Evolutionary conservation across 2,329 filamentous ascomycete species (phyloP).

Genomic region (Calonectria pseudoreteaudii): DNA sequence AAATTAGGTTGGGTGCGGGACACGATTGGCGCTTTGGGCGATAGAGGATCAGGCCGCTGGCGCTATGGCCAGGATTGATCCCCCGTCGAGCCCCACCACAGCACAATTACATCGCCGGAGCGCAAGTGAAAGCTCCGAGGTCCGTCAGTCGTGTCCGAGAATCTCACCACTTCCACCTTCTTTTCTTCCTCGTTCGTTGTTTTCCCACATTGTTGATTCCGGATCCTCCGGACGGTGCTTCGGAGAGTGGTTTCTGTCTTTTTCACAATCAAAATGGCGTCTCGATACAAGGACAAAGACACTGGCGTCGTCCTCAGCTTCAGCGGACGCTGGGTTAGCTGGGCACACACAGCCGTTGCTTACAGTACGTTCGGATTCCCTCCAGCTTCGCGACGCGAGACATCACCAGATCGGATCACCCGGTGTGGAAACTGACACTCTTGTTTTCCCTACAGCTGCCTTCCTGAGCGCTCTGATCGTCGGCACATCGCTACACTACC

Average conservation of each 20-base stretch:
- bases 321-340: constrained; percentile 91
- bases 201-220: constrained; percentile 31
- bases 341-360: constrained; percentile 84
- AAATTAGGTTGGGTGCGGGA: constrained; percentile 28
- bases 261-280: constrained; percentile 46
- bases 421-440: constrained; percentile 34
- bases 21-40: not conserved
- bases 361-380: constrained; percentile 70
- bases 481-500: constrained; percentile 86
- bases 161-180: constrained; percentile 41
- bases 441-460: constrained; percentile 66
- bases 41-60: constrained; percentile 13
- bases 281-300: constrained; percentile 74
- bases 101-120: constrained; percentile 41
- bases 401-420: not conserved
- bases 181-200: constrained; percentile 31
- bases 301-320: constrained; percentile 72
- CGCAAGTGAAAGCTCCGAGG: constrained; percentile 43
- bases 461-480: constrained; percentile 89
- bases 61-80: constrained; percentile 34
- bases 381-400: not conserved
- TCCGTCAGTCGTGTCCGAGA: constrained; percentile 34
- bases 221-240: constrained; percentile 48
- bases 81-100: constrained; percentile 28
- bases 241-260: constrained; percentile 36